These are phyloP conservation scores for Butyriboletus appendiculatus DNA, from an alignment of 1,284 basidiomycete species.

Conservation along the genomic window DNA sequence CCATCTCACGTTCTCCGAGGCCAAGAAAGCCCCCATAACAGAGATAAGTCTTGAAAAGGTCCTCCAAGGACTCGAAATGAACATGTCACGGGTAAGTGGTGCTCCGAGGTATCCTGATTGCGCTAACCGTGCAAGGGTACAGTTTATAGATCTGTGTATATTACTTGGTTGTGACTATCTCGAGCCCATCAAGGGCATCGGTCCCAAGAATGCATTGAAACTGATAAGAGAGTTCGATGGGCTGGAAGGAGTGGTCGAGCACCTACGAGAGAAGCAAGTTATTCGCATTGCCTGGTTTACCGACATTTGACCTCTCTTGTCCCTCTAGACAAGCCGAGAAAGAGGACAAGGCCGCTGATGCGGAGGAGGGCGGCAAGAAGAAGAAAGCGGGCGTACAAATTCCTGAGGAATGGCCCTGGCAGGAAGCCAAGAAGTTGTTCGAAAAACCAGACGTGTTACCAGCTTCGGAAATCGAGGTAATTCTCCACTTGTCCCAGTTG, in stretches of 20 bases:
- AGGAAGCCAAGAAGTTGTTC: conserved; percentile 92
- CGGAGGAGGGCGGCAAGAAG: conserved; percentile 42
- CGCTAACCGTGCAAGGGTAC: conserved; percentile 11
- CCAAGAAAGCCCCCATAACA: conserved; percentile 96
- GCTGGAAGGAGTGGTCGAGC: conserved; percentile 80
- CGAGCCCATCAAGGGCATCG: conserved; percentile 93
- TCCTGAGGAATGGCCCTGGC: conserved; percentile 96
- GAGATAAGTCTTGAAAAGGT: conserved; percentile 87
- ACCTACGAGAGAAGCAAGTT: conserved; percentile 77
- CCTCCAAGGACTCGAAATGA: conserved; percentile 88
- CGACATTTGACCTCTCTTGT: background rate
- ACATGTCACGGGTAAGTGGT: conserved; percentile 77
- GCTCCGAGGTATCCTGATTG: background rate
- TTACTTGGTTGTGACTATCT: conserved; percentile 98
- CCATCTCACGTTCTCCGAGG: conserved; percentile 98
- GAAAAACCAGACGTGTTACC: conserved; percentile 87
- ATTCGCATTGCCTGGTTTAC: background rate
- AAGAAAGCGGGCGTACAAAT: conserved; percentile 76
- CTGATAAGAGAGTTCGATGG: conserved; percentile 86
- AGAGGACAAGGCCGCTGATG: conserved; percentile 51
- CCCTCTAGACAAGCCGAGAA: conserved; percentile 47
- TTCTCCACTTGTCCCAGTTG: conserved; percentile 5
- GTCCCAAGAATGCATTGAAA: conserved; percentile 95
- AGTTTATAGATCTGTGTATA: conserved; percentile 98
- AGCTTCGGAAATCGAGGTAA: conserved; percentile 85